phyloP scores from a whole-genome alignment of 2,329 filamentous ascomycete species.

The Teratosphaeria destructans region DNA sequence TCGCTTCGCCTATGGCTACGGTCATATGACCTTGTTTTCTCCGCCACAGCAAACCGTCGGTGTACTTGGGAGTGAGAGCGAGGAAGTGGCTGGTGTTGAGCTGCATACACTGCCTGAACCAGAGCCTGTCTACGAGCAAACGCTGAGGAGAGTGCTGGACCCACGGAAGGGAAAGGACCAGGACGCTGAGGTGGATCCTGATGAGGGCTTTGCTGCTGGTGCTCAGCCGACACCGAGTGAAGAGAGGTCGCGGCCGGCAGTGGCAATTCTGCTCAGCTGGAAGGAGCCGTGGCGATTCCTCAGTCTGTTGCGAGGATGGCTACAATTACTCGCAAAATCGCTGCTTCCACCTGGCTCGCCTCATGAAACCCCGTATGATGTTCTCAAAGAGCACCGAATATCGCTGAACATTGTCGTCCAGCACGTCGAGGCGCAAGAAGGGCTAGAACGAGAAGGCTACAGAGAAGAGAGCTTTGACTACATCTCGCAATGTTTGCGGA shows the following conservation, averaged over 20 bases:
- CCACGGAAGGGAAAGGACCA: slow-evolving; percentile 6
- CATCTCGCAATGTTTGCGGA: slow-evolving; percentile 84
- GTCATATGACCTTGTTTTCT: slow-evolving; percentile 23
- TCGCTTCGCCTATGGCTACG: slow-evolving; percentile 25
- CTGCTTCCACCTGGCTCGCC: slow-evolving; percentile 54
- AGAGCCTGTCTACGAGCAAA: slow-evolving; percentile 19
- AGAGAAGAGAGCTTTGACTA: slow-evolving; percentile 96
- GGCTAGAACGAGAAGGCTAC: slow-evolving; percentile 82
- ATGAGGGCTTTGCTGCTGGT: slow-evolving; percentile 1
- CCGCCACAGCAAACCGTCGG: slow-evolving; percentile 17
- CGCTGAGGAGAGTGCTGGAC: slow-evolving; percentile 17
- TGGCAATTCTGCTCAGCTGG: slow-evolving; percentile 94
- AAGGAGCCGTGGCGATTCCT: slow-evolving; percentile 88
- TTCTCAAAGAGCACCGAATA: slow-evolving; percentile 82
- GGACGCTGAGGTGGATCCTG: slow-evolving; percentile 8
- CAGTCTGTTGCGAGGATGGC: slow-evolving; percentile 79
- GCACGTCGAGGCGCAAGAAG: slow-evolving; percentile 86
- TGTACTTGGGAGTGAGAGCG: slow-evolving; percentile 20
- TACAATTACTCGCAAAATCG: slow-evolving; percentile 69
- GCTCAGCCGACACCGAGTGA: slow-evolving; percentile 1
- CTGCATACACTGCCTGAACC: slow-evolving; percentile 23
- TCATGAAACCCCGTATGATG: slow-evolving; percentile 59
- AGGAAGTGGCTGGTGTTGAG: slow-evolving; percentile 22
- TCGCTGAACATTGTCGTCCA: slow-evolving; percentile 93
- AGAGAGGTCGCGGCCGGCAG: slow-evolving; percentile 13